These are phyloP conservation scores for Encephalitozoon cuniculi DNA, from an alignment of 371 early-diverging fungal species.

Conservation along the genomic window DNA sequence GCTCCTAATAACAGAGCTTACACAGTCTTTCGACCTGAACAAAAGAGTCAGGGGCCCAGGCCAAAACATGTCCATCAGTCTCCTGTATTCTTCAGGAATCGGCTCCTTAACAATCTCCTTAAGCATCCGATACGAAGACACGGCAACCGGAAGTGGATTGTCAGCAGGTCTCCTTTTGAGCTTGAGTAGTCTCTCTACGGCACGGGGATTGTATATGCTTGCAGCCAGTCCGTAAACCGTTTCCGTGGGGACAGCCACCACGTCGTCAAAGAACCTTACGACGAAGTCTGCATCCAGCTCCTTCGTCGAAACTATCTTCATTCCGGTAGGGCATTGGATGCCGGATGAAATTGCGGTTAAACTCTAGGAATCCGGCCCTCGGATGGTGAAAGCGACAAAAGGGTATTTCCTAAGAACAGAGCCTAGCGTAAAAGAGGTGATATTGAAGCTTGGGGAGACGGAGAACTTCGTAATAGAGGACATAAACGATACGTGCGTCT, in stretches of 20 bases:
- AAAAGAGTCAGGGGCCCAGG: constrained; percentile 94
- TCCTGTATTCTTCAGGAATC: constrained; percentile 48
- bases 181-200: constrained; percentile 72
- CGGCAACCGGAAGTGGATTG: constrained; percentile 94
- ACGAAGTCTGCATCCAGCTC: constrained; percentile 1
- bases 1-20: constrained; percentile 72
- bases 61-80: constrained; percentile 70
- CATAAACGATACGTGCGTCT: constrained; percentile 54
- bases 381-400: constrained; percentile 59
- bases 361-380: not conserved
- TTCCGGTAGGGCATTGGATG: not conserved
- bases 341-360: not conserved
- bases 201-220: constrained; percentile 68
- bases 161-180: constrained; percentile 88
- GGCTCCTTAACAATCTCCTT: constrained; percentile 63
- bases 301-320: constrained; percentile 1
- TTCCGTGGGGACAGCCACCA: constrained; percentile 91
- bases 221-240: constrained; percentile 97
- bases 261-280: constrained; percentile 12
- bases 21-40: constrained; percentile 66
- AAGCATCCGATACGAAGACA: constrained; percentile 80
- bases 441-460: constrained; percentile 52
- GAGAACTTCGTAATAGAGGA: constrained; percentile 60
- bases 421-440: constrained; percentile 59
- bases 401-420: constrained; percentile 58